Evolutionary conservation across 2,329 filamentous ascomycete genomes (phyloP), one percentile per base, ranked within the genome.

Genomic region (Sarocladium kiliense): DNA sequence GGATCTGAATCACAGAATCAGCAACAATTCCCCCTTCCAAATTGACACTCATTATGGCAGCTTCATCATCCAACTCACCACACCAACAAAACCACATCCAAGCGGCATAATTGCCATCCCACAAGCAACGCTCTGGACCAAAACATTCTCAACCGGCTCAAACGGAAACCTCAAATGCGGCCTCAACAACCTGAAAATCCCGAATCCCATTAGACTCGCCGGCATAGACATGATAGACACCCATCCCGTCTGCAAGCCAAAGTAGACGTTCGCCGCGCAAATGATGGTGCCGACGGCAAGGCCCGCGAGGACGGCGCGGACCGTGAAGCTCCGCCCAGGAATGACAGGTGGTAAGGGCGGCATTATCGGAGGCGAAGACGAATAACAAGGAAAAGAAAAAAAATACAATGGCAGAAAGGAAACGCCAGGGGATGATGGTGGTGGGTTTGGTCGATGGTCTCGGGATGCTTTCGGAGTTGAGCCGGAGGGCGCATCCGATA

Each of bases 221-320:
- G 94, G 94, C 91, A 99, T 97, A 16, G 91, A 89, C 94, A 99
- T 97, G 62, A 90, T 89, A 64, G 86, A 83, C 42, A 83, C 76
- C 77, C 77, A 81, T 59, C 77, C 76, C 26, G 90, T 95, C 73
- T 97, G 94, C 30, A 99, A 77, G n/a, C 94, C 94, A 68, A 99
- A 99, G 71, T 97, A 99, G 77, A 95, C 97, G 68, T 99, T 99
- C 54, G 90, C 95, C 69, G 96, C 96, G 67, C 89, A 94, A 65
- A 97, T 96, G 55, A 97, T 77, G 3, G 94, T 83, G 39, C 94
- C 94, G 59, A 99, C 94, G 3, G 82, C 75, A 5, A 96, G 77
- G 16, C 94, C 94, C 26, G 89, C 90, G 4, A 84, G 67, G 37
- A 97, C 79, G 53, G 91, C 91, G 55, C 94, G 87, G 25, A 87